phyloP scores from a whole-genome alignment of 108 stramenopile genomes.

The Nitzschia sp. region DNA sequence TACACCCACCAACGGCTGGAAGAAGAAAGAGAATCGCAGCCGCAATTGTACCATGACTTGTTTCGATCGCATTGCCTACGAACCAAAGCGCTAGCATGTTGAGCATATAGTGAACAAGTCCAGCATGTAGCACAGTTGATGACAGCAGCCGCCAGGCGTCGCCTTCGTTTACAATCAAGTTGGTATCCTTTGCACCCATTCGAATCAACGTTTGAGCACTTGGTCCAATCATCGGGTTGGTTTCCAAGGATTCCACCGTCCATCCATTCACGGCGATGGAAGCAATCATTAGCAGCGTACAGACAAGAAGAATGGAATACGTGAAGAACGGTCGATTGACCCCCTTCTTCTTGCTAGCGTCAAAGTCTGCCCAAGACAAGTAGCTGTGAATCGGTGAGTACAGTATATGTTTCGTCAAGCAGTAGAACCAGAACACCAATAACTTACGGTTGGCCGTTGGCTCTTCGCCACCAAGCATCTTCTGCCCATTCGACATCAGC shows the following conservation, averaged over 20 bases:
- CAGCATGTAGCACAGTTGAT: constrained; percentile 93
- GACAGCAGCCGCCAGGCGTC: constrained; percentile 82
- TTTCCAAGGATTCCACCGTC: constrained; percentile 73
- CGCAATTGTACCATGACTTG: constrained; percentile 74
- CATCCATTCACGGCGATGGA: constrained; percentile 81
- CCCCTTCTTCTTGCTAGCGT: constrained; percentile 52
- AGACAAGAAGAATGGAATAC: constrained; percentile 58
- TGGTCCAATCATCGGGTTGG: constrained; percentile 87
- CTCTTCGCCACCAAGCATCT: constrained; percentile 80
- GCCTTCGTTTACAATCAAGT: constrained; percentile 81
- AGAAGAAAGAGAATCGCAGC: constrained; percentile 68
- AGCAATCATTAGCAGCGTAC: constrained; percentile 67
- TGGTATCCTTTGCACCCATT: constrained; percentile 87
- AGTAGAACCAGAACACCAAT: not conserved
- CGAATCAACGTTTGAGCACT: constrained; percentile 78
- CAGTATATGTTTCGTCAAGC: not conserved
- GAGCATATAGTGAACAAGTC: constrained; percentile 87
- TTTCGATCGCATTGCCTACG: constrained; percentile 88
- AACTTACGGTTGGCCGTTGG: constrained; percentile 64
- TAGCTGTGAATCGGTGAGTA: constrained; percentile 28
- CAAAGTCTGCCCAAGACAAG: constrained; percentile 80
- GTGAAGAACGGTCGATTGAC: constrained; percentile 81
- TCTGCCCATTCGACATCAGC: constrained; percentile 90
- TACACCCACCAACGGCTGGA: constrained; percentile 82
- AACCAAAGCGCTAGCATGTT: constrained; percentile 91